Evolutionary conservation across 2,329 filamentous ascomycete species (phyloP), one percentile per base, ranked within the genome.

Genomic region (Xylariomycetidae sp.): DNA sequence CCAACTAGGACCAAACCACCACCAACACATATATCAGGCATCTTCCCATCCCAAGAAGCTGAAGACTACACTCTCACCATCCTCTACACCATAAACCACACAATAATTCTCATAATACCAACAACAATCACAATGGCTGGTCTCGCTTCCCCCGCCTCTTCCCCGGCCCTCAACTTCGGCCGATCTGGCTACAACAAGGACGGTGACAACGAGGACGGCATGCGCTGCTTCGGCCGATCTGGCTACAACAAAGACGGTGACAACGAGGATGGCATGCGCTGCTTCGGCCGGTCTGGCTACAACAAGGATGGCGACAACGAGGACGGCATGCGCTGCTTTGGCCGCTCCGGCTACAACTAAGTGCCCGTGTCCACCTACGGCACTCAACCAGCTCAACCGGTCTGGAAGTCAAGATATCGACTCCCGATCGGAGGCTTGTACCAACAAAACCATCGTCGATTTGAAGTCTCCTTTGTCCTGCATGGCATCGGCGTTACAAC

Each of bases 141-240:
- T 39, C 52, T 54, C 44, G 36, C 56, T 45, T 48, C 55, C 44
- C 42, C 46, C 32, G 46, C 54, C 46, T 46, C 40, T 44, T 46
- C 54, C 39, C 43, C 52, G 41, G 40, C 31, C 27, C 26, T 54
- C 39, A 56, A 60, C 54, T 57, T 62, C 38, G 66, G 67, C 53
- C 65, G 65, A 40, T 63, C 59, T 32, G 65, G 65, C 42, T 68
- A 68, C 59, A 70, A 69, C 61, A 65, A 63, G 53, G 50, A 57
- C 33, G 52, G 46, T 20, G 59, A 59, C 38, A 56, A 42, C 34
- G 12, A 23, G 32, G 59, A 63, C 19, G 49, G 58, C 43, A 54
- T 58, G 48, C 42, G 34, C 35, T 44, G 40, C 45, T 55, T 52
- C 34, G 53, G 53, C 23, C 53, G 54, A 29, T 50, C 46, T 8